These are phyloP conservation scores for Didymella keratinophila DNA, from an alignment of 2,329 filamentous ascomycete genomes.

Conservation along the genomic window DNA sequence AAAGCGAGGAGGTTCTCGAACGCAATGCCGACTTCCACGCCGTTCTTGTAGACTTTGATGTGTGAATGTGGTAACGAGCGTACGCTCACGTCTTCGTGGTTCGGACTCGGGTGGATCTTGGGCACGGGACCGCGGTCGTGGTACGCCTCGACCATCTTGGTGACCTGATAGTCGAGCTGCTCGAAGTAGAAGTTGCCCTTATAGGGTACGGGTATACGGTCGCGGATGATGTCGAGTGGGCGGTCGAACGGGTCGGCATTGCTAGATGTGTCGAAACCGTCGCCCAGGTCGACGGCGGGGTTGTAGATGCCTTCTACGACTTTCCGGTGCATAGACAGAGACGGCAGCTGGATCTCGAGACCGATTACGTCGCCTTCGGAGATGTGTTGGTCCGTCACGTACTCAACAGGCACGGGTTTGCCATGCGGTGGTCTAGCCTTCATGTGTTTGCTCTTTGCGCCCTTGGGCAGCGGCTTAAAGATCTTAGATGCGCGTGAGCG, in stretches of 20 bases:
- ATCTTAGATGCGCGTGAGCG: slow-evolving; percentile 94
- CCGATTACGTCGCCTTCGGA: slow-evolving; percentile 93
- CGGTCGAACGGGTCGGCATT: slow-evolving; percentile 54
- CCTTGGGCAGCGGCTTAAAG: slow-evolving; percentile 57
- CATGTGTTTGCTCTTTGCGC: slow-evolving; percentile 49
- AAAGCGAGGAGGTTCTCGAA: slow-evolving; percentile 91
- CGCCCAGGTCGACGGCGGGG: slow-evolving; percentile 75
- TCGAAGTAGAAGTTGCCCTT: slow-evolving; percentile 95
- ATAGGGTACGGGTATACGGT: slow-evolving; percentile 93
- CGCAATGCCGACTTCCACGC: slow-evolving; percentile 81
- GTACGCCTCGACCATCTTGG: slow-evolving; percentile 81
- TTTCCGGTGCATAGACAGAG: slow-evolving; percentile 84
- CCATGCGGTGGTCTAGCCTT: slow-evolving; percentile 50
- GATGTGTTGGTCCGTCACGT: slow-evolving; percentile 75
- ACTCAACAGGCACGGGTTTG: slow-evolving; percentile 47
- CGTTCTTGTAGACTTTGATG: slow-evolving; percentile 94
- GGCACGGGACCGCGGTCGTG: slow-evolving; percentile 57
- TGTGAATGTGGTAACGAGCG: slow-evolving; percentile 85
- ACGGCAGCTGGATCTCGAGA: slow-evolving; percentile 88
- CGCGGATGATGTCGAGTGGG: slow-evolving; percentile 86
- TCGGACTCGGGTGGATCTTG: slow-evolving; percentile 77
- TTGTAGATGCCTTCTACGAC: slow-evolving; percentile 89
- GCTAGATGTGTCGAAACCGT: slow-evolving; percentile 61
- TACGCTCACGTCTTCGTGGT: slow-evolving; percentile 75
- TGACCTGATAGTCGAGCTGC: slow-evolving; percentile 85